These are phyloP conservation scores for Calonectria ilicicola DNA, from an alignment of 2,329 filamentous ascomycete species.

Conservation along the genomic window DNA sequence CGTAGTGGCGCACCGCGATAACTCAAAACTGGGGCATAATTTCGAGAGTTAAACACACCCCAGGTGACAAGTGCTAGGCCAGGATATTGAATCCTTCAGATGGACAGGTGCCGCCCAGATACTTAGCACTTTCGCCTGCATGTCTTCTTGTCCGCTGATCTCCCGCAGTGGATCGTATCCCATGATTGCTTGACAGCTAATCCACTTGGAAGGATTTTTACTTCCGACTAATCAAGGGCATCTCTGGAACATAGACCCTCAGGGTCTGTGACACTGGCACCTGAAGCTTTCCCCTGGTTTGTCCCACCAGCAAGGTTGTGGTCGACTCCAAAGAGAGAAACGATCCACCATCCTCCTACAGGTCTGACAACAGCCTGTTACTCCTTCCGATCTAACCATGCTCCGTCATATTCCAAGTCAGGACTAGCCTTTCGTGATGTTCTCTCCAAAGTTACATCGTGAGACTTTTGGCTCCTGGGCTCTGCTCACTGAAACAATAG, in stretches of 20 bases:
- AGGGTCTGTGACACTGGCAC: neutral
- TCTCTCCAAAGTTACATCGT: neutral
- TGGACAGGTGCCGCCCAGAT: neutral
- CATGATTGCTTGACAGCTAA: neutral
- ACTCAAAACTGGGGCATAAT: neutral
- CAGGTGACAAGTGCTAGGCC: neutral
- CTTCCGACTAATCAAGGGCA: neutral
- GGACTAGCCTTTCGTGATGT: neutral
- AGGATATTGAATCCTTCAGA: neutral
- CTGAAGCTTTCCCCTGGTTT: neutral
- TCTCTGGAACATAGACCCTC: neutral
- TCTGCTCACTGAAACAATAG: neutral
- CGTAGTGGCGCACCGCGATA: neutral
- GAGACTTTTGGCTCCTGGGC: neutral
- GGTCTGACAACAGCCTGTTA: neutral
- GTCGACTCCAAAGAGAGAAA: neutral
- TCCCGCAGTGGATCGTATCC: neutral
- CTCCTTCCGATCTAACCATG: neutral
- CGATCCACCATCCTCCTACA: neutral
- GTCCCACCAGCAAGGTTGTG: neutral
- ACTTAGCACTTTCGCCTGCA: neutral
- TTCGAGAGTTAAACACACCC: neutral
- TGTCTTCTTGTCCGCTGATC: neutral
- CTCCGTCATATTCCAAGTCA: neutral
- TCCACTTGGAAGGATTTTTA: no score